phyloP scores from a whole-genome alignment of 1,284 basidiomycete genomes.

The Blastosporella zonata region DNA sequence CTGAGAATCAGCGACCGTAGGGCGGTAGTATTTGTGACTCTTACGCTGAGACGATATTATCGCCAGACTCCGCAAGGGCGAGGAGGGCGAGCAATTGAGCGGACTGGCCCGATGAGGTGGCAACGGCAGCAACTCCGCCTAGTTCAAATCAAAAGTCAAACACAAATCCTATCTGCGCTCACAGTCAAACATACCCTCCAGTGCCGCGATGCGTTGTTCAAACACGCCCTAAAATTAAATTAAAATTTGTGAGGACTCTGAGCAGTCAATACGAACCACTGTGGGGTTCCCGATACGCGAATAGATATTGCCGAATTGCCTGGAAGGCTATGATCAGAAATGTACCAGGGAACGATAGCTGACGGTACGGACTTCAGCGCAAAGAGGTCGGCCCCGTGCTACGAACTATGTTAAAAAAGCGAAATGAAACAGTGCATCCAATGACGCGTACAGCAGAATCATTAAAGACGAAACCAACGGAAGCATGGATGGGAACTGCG shows the following conservation, averaged over 20 bases:
- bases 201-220: conserved; percentile 77
- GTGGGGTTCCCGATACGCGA: conserved; percentile 85
- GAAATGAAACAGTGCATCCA: no score
- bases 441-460: conserved; percentile 28
- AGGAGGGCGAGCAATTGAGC: conserved; percentile 76
- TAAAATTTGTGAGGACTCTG: not conserved
- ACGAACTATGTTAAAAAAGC: not conserved
- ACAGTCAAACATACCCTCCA: conserved; percentile 40
- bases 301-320: conserved; percentile 63
- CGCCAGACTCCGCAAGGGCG: conserved; percentile 59
- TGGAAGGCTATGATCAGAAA: not conserved
- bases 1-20: not conserved
- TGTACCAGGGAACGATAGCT: not conserved
- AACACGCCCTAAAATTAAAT: conserved; percentile 54
- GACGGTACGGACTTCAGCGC: not conserved
- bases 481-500: conserved; percentile 58
- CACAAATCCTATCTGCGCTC: not conserved
- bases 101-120: conserved; percentile 72
- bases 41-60: conserved; percentile 75
- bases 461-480: conserved; percentile 54
- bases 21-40: conserved; percentile 18
- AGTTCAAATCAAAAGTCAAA: not conserved
- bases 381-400: not conserved
- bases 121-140: conserved; percentile 74
- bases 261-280: conserved; percentile 27